phyloP scores from a whole-genome alignment of 768 basidiomycete species.

The Kwoniella sp. region DNA sequence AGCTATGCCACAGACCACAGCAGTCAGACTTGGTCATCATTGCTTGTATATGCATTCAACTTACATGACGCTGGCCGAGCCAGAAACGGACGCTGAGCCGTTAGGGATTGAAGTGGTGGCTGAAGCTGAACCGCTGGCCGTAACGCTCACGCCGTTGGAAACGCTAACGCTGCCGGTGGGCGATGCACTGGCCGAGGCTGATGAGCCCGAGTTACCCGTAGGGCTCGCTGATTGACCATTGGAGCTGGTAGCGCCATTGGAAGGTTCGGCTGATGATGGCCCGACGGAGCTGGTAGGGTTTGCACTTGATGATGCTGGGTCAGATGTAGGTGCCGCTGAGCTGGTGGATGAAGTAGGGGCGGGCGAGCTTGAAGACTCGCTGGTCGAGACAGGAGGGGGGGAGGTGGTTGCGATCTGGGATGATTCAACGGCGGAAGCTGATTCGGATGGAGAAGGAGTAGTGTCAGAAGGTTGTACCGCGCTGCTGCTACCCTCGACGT shows the following conservation, averaged over 20 bases:
- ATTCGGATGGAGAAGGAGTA: slow-evolving; percentile 4
- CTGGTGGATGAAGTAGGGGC: background rate
- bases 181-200: background rate
- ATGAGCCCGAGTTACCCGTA: background rate
- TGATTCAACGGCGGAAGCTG: slow-evolving; percentile 9
- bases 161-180: slow-evolving; percentile 12
- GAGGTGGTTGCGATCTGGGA: slow-evolving; percentile 5
- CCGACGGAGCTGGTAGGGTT: background rate
- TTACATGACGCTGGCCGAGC: slow-evolving; percentile 18
- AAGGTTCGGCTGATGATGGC: background rate
- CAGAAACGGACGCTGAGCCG: slow-evolving; percentile 18
- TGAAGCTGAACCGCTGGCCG: slow-evolving; percentile 7
- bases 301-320: background rate
- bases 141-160: background rate
- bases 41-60: background rate
- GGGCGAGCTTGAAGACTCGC: slow-evolving; percentile 3
- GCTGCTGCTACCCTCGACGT: slow-evolving; percentile 5
- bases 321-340: background rate
- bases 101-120: slow-evolving; percentile 1
- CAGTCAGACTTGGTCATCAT: background rate
- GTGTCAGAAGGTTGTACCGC: slow-evolving; percentile 6
- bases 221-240: background rate
- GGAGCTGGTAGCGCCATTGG: background rate
- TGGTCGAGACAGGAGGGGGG: background rate
- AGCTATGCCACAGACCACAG: slow-evolving; percentile 7